Base-by-base conservation (phyloP, 176 grass and related monocot genomes). In the Musa beccarii region DNA sequence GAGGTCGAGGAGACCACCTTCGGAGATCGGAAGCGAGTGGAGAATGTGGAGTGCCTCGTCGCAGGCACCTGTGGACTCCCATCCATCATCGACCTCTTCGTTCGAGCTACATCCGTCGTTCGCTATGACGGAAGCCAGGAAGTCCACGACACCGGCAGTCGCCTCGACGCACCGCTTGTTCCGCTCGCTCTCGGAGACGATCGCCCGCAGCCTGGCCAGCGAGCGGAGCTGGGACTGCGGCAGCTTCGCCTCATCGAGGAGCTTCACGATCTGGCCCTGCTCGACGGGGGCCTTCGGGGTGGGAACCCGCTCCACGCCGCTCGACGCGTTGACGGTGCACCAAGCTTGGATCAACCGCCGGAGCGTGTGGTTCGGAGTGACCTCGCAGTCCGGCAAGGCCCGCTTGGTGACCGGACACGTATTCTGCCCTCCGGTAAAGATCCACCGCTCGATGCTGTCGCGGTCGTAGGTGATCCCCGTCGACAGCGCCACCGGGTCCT, bases 391-490 rank as follows among this genome's bases (percentile, higher is more conserved):
- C 14, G 73, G 71, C 16, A 75, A 43, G 13, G 11, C 7, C 3
- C 59, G 53, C 29, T 16, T 57, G 20, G 73, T 29, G 21, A 75
- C 73, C 0, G 73, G 73, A 24, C 73, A 72, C 9, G 70, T 72
- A 50, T 19, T 8, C 20, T 49, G 63, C 9, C 63, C 9, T n/a
- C 22, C 17, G 63, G 63, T 22, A 12, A 29, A 28, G 63, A 66
- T 29, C 63, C 75, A 76, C n/a, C 19, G 57, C 43, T 65, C 59
- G 59, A 76, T 76, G 75, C 75, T 76, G n/a, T 76, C 75, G 12
- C 75, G 75, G 59, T 76, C 75, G 49, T 64, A 76, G 75, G 75
- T 76, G 75, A 76, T 65, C 19, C 75, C 75, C 29, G 75, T 76
- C 10, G 75, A 20, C 11, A 76, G 75, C 2, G 59, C 53, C n/a